Conservation (phyloP, 2,329 filamentous ascomycete species). For the Colletotrichum sp. region DNA sequence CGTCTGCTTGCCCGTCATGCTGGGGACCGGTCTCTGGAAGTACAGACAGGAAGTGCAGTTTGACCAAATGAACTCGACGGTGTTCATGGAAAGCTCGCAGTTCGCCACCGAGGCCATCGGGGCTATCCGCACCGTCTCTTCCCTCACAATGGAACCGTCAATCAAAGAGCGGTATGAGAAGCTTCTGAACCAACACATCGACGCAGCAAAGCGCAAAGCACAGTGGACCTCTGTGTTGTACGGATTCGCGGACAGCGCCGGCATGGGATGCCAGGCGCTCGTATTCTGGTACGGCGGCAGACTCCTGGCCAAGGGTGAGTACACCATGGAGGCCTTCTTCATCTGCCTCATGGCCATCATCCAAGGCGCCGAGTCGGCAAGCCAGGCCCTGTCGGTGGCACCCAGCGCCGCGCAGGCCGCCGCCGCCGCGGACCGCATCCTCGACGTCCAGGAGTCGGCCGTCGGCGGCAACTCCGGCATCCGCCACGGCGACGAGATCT, state of each 20-base stretch:
- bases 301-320: slow-evolving; percentile 28
- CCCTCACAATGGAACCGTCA: slow-evolving; percentile 62
- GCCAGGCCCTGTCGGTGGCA: background rate
- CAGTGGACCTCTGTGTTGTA: slow-evolving; percentile 36
- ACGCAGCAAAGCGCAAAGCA: slow-evolving; percentile 32
- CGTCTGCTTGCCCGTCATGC: slow-evolving; percentile 35
- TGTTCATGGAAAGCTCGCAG: slow-evolving; percentile 64
- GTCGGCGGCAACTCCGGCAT: background rate
- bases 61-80: slow-evolving; percentile 58
- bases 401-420: slow-evolving; percentile 8
- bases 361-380: slow-evolving; percentile 53
- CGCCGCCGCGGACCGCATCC: background rate
- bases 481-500: background rate
- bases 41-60: slow-evolving; percentile 57
- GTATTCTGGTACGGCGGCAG: slow-evolving; percentile 55
- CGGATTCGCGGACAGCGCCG: slow-evolving; percentile 41
- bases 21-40: slow-evolving; percentile 38
- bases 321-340: slow-evolving; percentile 52
- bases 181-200: slow-evolving; percentile 38
- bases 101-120: slow-evolving; percentile 67
- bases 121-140: slow-evolving; percentile 66
- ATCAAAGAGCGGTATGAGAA: slow-evolving; percentile 46
- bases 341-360: slow-evolving; percentile 57
- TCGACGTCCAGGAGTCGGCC: background rate
- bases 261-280: slow-evolving; percentile 48